These are phyloP conservation scores for Pythium graminicola DNA, from an alignment of 352 stramenopile species.

Conservation along the genomic window DNA sequence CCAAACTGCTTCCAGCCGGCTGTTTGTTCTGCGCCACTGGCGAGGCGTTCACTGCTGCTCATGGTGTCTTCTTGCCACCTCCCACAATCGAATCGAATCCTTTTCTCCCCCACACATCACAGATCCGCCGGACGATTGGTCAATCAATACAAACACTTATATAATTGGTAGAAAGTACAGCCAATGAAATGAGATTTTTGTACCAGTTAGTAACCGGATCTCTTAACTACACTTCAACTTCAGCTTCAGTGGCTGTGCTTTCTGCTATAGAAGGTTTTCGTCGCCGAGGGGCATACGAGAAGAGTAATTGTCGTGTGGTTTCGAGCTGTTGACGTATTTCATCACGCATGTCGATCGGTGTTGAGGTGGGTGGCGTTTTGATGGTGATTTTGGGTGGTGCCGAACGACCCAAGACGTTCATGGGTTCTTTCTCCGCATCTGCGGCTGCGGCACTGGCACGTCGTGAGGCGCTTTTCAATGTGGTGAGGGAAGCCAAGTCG, in stretches of 20 bases:
- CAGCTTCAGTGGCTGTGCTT: too few relatives aligned
- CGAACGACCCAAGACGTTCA: constrained; percentile 10
- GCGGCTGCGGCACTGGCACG: not conserved
- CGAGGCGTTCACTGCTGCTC: constrained; percentile 18
- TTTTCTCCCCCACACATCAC: not conserved
- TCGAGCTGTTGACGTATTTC: constrained; percentile 59
- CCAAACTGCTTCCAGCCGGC: constrained; percentile 16
- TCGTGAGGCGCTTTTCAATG: constrained; percentile 3
- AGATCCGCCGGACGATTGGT: not conserved
- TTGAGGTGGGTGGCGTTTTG: not conserved
- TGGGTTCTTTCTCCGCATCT: constrained; percentile 3
- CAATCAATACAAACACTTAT: constrained; percentile 7
- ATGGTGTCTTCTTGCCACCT: not conserved
- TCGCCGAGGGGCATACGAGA: constrained; percentile 33
- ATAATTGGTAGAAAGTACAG: constrained; percentile 18
- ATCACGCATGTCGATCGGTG: constrained; percentile 24
- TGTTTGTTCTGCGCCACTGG: constrained; percentile 24
- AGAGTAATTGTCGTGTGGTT: constrained; percentile 59
- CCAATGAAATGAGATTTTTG: constrained; percentile 7
- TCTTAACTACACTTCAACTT: constrained; percentile 26
- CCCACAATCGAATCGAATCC: not conserved
- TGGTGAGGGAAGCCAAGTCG: constrained; percentile 6
- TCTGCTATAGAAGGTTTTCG: not conserved
- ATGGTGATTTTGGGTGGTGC: constrained; percentile 9
- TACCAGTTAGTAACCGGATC: too few relatives aligned